Conservation (phyloP, 106 monocot genomes). For the Platanthera guangdongensis region DNA sequence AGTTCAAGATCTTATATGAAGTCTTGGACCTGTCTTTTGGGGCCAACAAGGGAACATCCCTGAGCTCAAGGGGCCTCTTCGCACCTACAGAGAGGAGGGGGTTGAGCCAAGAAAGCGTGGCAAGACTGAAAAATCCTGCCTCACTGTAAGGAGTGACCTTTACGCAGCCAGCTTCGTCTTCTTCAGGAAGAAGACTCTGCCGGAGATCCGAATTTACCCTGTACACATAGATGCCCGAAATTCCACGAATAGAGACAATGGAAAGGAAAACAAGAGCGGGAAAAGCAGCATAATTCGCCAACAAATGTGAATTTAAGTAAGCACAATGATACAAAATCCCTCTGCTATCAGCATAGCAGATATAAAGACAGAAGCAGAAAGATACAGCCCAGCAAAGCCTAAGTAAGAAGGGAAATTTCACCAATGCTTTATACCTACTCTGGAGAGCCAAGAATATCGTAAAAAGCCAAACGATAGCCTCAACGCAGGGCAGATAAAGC, state of each 20-base stretch:
- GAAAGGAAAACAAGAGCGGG: slow-evolving; percentile 60
- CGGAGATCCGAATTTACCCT: slow-evolving; percentile 21
- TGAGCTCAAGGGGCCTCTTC: slow-evolving; percentile 79
- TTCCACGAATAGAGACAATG: slow-evolving; percentile 33
- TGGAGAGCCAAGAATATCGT: slow-evolving; percentile 22
- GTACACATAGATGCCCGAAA: slow-evolving; percentile 33
- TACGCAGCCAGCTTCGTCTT: slow-evolving; percentile 53
- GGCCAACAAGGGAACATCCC: slow-evolving; percentile 67
- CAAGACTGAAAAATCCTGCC: slow-evolving; percentile 57
- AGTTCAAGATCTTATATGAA: slow-evolving; percentile 65
- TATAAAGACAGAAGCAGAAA: slow-evolving; percentile 37
- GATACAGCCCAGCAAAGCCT: slow-evolving; percentile 60
- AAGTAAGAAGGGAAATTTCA: slow-evolving; percentile 39
- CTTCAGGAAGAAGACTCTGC: slow-evolving; percentile 47
- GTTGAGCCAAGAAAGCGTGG: slow-evolving; percentile 68
- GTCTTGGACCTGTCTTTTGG: slow-evolving; percentile 74
- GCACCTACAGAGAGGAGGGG: slow-evolving; percentile 55
- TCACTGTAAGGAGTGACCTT: slow-evolving; percentile 73
- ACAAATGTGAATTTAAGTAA: slow-evolving; percentile 23
- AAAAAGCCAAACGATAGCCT: slow-evolving; percentile 45
- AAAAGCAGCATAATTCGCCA: slow-evolving; percentile 41
- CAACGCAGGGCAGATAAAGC: slow-evolving; percentile 35
- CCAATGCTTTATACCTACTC: slow-evolving; percentile 20
- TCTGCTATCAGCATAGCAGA: slow-evolving; percentile 27
- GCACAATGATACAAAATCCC: slow-evolving; percentile 17